Base-by-base conservation (phyloP, 805 yeast genomes). In the Candida hungchunana region DNA sequence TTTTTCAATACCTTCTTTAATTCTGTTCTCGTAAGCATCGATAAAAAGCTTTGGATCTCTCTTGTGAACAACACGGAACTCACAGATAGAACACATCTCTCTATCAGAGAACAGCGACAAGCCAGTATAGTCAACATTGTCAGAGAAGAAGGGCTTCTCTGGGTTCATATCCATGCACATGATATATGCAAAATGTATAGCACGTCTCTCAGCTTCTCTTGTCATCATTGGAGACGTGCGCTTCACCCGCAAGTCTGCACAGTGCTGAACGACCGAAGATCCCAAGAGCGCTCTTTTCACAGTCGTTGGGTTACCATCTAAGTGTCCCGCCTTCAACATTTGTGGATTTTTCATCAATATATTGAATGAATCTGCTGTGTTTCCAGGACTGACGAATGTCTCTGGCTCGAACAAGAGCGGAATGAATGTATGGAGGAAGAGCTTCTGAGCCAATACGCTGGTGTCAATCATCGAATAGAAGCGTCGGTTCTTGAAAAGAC, bases 361-460 rank as follows among this genome's bases (percentile, higher is more conserved):
- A 8, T 26, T 16, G 14, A 29, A 12, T 9, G 24, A 12, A 9
- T 21, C 24, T 9, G 11, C 24, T 9, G 12, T 21, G 24, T 21
- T 21, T 12, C 11, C 11, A 21, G 24, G 24, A 6, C 25, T n/a
- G 5, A 9, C 31, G 5, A n/a, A 6, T 5, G 8, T n/a, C 3
- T 13, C 21, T 14, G 28, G 29, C 6, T 28, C 17, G 25, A 35
- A 30, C 20, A 35, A 11, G 9, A 30, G 29, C 3, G 38, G 38
- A 15, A 35, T 14, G n/a, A 35, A 25, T 6, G n/a, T 3, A 16
- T 15, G 15, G 22, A 29, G 30, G 17, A 35, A 35, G 8, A 30
- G 30, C 30, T 30, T 35, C 18, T 30, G 29, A 25, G 27, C 27
- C n/a, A 9, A 13, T 13, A 10, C 15, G 16, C 27, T 25, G 15